Base-by-base conservation (phyloP, 768 basidiomycete species). In the Suillus fuscotomentosus region DNA sequence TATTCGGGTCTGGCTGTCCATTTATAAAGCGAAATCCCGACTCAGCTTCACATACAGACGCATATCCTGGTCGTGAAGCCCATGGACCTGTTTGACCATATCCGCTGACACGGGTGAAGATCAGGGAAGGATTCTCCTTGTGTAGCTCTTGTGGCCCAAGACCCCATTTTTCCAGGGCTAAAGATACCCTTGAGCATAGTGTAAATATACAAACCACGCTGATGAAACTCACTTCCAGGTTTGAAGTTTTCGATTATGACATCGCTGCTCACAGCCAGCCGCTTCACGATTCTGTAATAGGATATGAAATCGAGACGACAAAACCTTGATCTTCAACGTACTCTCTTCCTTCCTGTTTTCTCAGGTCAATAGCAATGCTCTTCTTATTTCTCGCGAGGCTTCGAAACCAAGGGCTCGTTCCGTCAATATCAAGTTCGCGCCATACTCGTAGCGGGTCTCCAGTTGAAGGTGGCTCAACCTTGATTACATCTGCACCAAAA, bases 31-130 rank as follows among this genome's bases (percentile, higher is more conserved):
- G 81, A 72, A 90, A 91, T 3, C 89, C 88, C 3, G 88, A 87
- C 65, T 91, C 88, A 0, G 88, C 89, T 76, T 91, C 89, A 67
- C 89, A 91, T 3, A 91, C 88, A 5, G 89, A 88, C 3, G 89
- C 88, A 66, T 87, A 91, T 22, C 89, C 88, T 6, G 88, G 88
- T 13, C 88, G 83, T 22, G 84, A 81, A 0, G 86, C 82, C 89
- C 88, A 90, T 24, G 89, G 88, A 2, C 89, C 89, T 0, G 87
- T 89, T 69, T 91, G 89, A 3, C 89, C 89, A 67, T 89, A 91
- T 9, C 89, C 89, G 66, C 88, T 88, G 24, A 91, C 87, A 66
- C 95, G 93, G 8, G 95, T 97, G 72, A 93, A 95, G 70, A 98
- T 92, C 63, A 98, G 83, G 60, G 87, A 88, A 0, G 94, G 91